Percentiles rank a stretch among this genome's conserved stretches.
Evolutionary conservation across 2,329 filamentous ascomycete genomes (phyloP).

Genomic region (Cucurbitaria berberidis): DNA sequence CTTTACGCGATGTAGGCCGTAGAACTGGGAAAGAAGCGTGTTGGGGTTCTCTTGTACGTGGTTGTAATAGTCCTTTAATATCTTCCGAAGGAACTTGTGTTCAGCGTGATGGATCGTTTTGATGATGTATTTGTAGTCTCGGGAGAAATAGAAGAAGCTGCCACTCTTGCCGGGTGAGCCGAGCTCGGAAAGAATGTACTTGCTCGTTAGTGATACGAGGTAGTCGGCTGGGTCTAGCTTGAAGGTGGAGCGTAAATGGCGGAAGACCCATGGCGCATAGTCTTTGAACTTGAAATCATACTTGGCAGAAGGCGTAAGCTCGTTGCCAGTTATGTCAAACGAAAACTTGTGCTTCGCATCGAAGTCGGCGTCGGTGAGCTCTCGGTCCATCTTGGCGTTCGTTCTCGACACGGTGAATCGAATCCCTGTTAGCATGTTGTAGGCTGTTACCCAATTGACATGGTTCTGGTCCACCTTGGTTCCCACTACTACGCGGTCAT

Average conservation of each 20-base stretch:
- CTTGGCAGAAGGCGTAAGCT: conserved; percentile 95
- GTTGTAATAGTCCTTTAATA: conserved; percentile 88
- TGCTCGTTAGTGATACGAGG: conserved; percentile 95
- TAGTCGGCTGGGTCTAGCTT: conserved; percentile 95
- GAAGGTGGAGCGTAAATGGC: conserved; percentile 85
- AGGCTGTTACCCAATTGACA: conserved; percentile 95
- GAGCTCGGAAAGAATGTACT: conserved; percentile 97
- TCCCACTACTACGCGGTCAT: conserved; percentile 86
- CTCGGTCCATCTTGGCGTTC: conserved; percentile 93
- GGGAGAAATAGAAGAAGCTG: conserved; percentile 99
- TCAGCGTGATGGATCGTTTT: conserved; percentile 98
- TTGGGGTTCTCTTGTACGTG: conserved; percentile 95
- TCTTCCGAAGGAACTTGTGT: conserved; percentile 83
- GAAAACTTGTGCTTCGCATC: conserved; percentile 95
- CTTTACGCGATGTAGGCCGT: conserved; percentile 95
- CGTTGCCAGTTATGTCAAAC: conserved; percentile 97
- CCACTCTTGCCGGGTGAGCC: conserved; percentile 97
- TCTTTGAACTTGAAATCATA: conserved; percentile 99
- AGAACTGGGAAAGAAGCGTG: conserved; percentile 96
- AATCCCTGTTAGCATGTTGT: conserved; percentile 99
- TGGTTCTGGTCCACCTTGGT: conserved; percentile 98
- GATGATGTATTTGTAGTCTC: conserved; percentile 99
- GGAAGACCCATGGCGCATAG: conserved; percentile 99
- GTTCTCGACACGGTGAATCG: conserved; percentile 95
- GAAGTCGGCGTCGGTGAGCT: conserved; percentile 90